Evolutionary conservation across 2,329 filamentous ascomycete genomes (phyloP).

Genomic region (Zymoseptoria crescenta): DNA sequence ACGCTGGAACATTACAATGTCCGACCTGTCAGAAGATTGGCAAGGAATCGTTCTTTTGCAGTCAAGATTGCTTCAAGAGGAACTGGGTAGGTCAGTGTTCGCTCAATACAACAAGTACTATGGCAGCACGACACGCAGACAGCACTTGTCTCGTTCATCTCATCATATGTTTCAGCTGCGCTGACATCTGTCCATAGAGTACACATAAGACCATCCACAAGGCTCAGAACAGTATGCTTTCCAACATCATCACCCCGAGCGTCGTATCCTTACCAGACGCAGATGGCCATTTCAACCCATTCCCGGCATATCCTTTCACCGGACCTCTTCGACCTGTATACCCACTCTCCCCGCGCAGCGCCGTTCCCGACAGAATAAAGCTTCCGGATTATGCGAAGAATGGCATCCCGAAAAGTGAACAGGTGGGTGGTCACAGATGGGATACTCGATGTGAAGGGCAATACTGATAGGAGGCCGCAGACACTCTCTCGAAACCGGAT

Average conservation of each 20-base stretch:
- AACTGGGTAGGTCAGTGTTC: slow-evolving; percentile 68
- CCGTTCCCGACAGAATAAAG: slow-evolving; percentile 70
- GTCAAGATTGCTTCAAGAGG: slow-evolving; percentile 96
- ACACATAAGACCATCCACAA: slow-evolving; percentile 82
- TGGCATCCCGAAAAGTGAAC: slow-evolving; percentile 63
- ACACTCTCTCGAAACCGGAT: slow-evolving; percentile 65
- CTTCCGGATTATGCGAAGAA: slow-evolving; percentile 82
- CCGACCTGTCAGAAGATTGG: slow-evolving; percentile 89
- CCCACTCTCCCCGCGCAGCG: slow-evolving; percentile 60
- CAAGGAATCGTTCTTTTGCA: slow-evolving; percentile 92
- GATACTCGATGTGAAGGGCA: background rate
- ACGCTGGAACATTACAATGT: slow-evolving; percentile 80
- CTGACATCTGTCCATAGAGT: slow-evolving; percentile 43
- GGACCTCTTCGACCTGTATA: slow-evolving; percentile 70
- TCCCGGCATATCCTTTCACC: slow-evolving; percentile 76
- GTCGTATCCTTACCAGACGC: slow-evolving; percentile 82
- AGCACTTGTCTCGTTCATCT: background rate
- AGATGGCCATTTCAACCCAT: slow-evolving; percentile 85
- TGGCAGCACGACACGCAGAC: background rate
- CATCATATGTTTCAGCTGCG: background rate
- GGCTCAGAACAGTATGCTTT: slow-evolving; percentile 60
- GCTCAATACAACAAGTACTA: background rate
- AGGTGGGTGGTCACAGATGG: slow-evolving; percentile 46
- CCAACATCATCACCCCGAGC: slow-evolving; percentile 69
- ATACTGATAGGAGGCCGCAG: slow-evolving; percentile 8